These are phyloP conservation scores for Metschnikowia baotianmanensis DNA, from an alignment of 805 yeast species.

Conservation along the genomic window DNA sequence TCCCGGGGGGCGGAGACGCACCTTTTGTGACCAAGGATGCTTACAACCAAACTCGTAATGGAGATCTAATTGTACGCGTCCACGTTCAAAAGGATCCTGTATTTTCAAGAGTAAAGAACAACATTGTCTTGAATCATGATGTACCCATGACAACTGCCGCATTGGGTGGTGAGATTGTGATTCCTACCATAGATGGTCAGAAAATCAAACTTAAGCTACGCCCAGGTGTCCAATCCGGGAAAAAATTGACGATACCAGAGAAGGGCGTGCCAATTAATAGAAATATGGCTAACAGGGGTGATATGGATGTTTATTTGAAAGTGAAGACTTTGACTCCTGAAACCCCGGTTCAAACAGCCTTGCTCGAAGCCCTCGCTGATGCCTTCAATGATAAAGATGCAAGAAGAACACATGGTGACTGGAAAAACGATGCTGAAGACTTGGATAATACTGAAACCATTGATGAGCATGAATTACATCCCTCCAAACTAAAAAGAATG, in stretches of 20 bases:
- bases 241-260: constrained; percentile 71
- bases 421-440: constrained; percentile 34
- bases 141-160: constrained; percentile 96
- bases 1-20: constrained; percentile 87
- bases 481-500: constrained; percentile 51
- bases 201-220: constrained; percentile 75
- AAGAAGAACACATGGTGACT: constrained; percentile 54
- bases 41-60: constrained; percentile 66
- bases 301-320: constrained; percentile 69
- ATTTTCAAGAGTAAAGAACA: constrained; percentile 65
- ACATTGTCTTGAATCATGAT: constrained; percentile 61
- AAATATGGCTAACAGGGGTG: constrained; percentile 63
- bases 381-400: constrained; percentile 81
- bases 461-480: constrained; percentile 42
- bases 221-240: constrained; percentile 79
- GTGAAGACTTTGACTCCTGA: constrained; percentile 73
- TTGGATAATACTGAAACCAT: constrained; percentile 21
- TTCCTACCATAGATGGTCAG: constrained; percentile 88
- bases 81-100: constrained; percentile 71
- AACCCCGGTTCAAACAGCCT: constrained; percentile 80
- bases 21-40: constrained; percentile 74
- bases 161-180: constrained; percentile 82
- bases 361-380: constrained; percentile 93
- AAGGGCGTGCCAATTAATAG: constrained; percentile 78
- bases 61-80: constrained; percentile 84